A percentile compares a stretch with the other conserved stretches of the same genome.
phyloP scores from a whole-genome alignment of 768 basidiomycete genomes.

The Termitomyces sp. region DNA sequence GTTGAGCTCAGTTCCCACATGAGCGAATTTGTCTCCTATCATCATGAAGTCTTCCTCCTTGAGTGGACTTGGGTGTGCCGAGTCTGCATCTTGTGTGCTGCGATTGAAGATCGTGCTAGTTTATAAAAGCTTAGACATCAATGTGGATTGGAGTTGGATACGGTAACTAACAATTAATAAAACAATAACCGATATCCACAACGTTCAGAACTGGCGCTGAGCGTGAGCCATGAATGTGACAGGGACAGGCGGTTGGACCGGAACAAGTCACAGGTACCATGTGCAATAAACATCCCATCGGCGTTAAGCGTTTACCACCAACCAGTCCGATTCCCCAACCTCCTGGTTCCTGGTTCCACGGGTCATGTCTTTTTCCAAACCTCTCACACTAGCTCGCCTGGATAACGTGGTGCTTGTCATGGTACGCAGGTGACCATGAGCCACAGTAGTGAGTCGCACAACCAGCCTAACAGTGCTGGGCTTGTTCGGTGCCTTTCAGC shows the following conservation, averaged over 20 bases:
- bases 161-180: background rate
- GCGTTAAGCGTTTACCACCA: too few species aligned
- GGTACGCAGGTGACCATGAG: constrained; percentile 49
- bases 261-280: constrained; percentile 3
- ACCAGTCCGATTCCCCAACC: background rate
- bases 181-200: background rate
- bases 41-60: background rate
- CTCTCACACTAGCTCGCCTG: constrained; percentile 49
- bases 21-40: background rate
- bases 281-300: too few species aligned
- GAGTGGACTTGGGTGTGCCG: too few species aligned
- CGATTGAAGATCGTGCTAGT: too few species aligned
- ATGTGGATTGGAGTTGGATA: background rate
- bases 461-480: constrained; percentile 61
- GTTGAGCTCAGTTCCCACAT: background rate
- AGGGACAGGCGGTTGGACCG: too few species aligned
- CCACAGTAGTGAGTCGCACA: too few species aligned
- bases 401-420: constrained; percentile 61
- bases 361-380: constrained; percentile 50
- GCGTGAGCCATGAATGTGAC: too few species aligned
- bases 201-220: too few species aligned
- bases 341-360: background rate
- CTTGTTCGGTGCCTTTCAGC: too few species aligned
- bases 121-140: too few species aligned
- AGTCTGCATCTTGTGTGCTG: too few species aligned